Evolutionary conservation across 805 yeast genomes (phyloP), one percentile per base, ranked within the genome.

Genomic region (Yarrowia hollandica): DNA sequence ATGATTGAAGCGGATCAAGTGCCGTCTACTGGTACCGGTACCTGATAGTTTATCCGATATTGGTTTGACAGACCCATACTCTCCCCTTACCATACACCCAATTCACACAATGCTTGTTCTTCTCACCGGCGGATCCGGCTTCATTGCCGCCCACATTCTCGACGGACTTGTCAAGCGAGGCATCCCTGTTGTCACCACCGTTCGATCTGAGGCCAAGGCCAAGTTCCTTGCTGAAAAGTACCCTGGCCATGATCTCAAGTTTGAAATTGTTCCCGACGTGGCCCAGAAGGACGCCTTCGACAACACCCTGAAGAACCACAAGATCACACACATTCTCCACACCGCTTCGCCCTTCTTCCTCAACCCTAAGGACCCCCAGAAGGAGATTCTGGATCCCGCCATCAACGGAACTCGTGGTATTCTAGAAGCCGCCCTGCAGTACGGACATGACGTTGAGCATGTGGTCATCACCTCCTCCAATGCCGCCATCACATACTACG

Each of bases 391-490:
- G 44, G 65, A 61, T 18, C 83, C 84, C 1, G 82, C 84, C 5
- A 69, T 79, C 30, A 68, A 73, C 16, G 83, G 82, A 19, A 78
- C 82, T 16, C 63, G 68, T 28, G 74, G 73, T 62, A 76, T 79
- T 14, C 71, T 80, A 39, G 62, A 65, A 14, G 76, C 81, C 0
- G 70, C 76, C 31, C 63, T 67, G 46, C 60, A 65, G 15, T 66
- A 68, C 61, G 82, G 75, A 9, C 75, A 76, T 0, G 71, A 76
- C 25, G 74, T 80, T 18, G 68, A 71, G 56, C 68, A 71, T 11
- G 79, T 80, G 6, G 81, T 79, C 7, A 65, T 78, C 16, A 79
- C 82, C 2, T 78, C 82, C 0, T 79, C 83, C 0, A 55, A 71
- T 63, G 85, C 84, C 19, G 81, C 87, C 0, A 71, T 82, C 38